Evolutionary conservation across 306 rosid genomes (phyloP), one percentile per base, ranked within the genome.

Genomic region (Castanea crenata): DNA sequence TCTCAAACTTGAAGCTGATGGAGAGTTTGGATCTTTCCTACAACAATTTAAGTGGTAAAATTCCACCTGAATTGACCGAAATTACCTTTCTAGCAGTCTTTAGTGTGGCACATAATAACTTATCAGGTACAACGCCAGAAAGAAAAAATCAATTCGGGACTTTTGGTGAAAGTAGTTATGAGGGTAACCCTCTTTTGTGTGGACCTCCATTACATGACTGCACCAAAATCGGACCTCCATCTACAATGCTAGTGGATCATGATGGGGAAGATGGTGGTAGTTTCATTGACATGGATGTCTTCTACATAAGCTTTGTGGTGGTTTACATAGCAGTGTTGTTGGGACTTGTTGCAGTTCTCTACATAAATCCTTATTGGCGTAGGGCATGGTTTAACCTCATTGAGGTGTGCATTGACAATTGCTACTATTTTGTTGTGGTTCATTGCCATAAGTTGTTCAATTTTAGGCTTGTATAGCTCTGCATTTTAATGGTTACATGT

Each of bases 1-100:
- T 68, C 54, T 34, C 54, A 6, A 68, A 68, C 19, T 34, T 68
- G 52, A 68, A 18, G 13, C 63, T 9, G 3, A 64, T 21, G 4
- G 5, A 64, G 54, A 69, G 73, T 69, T 35, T 69, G 73, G 55
- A 69, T 69, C 27, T 69, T 74, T 74, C 69, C 23, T 59, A 13
- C 15, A 74, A 58, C 69, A 74, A 35, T 12, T 74, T 74, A 13
- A 58, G 55, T 6, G 70, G 70, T 27, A 35, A 3, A 12, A 58
- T 74, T 16, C 78, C 69, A 14, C 31, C 76, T 55, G 8, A 21
- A 3, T 9, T 57, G 55, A 74, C 31, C 5, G 1, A 64, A 19
- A 18, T 76, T 6, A 14, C 55, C 27, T 25, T 9, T 21, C 18
- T 76, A 13, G 59, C 19, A 2, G 31, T 76, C n/a, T 76, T 76